Percentiles rank a stretch among this genome's conserved stretches.
phyloP scores from a whole-genome alignment of 2,329 filamentous ascomycete genomes.

The Phialophora tarda region DNA sequence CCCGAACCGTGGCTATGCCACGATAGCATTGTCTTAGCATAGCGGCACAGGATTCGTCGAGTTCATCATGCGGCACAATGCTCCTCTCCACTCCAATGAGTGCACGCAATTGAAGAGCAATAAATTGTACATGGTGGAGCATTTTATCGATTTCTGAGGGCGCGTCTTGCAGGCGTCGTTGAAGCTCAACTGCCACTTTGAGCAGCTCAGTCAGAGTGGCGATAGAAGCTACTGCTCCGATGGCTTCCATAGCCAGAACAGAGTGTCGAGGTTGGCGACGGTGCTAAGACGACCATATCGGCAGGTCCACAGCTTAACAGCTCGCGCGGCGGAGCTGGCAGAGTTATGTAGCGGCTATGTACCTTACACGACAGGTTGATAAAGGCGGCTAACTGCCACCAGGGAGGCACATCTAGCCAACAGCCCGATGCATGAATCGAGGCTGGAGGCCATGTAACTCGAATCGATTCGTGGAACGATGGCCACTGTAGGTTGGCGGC shows the following conservation, averaged over 20 bases:
- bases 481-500: neutral
- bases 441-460: neutral
- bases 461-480: neutral
- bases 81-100: neutral
- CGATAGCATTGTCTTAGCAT: conserved; percentile 2
- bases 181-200: conserved; percentile 9
- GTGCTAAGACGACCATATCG: neutral
- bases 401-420: neutral
- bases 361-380: neutral
- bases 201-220: neutral
- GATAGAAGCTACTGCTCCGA: neutral
- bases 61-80: neutral
- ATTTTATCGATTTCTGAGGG: neutral
- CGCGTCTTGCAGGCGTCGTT: neutral
- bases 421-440: too few species aligned
- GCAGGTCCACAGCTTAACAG: neutral
- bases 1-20: neutral
- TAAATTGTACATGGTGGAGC: neutral
- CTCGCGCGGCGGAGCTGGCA: neutral
- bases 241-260: neutral
- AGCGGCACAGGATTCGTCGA: neutral
- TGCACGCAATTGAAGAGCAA: neutral
- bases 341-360: neutral
- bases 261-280: neutral
- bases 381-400: neutral